Base-by-base conservation (phyloP, 2,329 filamentous ascomycete species). In the Zymoseptoria ardabiliae region DNA sequence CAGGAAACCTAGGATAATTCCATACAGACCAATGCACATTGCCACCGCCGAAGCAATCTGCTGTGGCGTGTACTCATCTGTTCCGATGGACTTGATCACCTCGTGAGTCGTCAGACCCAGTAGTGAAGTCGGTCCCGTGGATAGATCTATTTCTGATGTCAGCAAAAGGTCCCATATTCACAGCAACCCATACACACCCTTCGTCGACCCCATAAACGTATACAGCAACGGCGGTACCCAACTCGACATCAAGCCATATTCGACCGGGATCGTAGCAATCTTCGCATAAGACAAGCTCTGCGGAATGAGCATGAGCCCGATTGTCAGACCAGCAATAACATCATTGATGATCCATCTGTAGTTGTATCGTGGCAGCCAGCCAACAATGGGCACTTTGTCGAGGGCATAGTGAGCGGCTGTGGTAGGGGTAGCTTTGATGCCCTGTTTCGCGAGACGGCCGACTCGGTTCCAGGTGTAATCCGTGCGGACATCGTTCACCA, bases 361-460 rank as follows among this genome's bases (percentile, higher is more conserved):
- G 19, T 83, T 78, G 70, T 88, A 88, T 52, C 76, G 77, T 10
- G 85, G 84, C 0, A 87, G 75, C 85, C 85, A 88, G 54, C 82
- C 79, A 8, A 84, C 72, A 50, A 87, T 81, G 1, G 85, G 85
- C 2, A 85, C 74, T 68, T 87, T 87, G 61, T 85, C 82, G 35
- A 79, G 61, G 6, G 83, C 72, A 65, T 88, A 87, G 54, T 83
- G 78, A 4, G 71, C 76, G 1, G 82, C 74, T 8, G 79, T 81
- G 2, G 79, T 78, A 0, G 85, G 84, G 0, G 85, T 59, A 22
- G 74, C 74, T 45, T 71, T 71, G 35, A 69, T 58, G 19, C 71
- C 74, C 61, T 70, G 70, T 11, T 57, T 67, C 19, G 71, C 64
- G 60, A 75, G 69, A 1, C 68, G 65, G 23, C 67, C 63, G 20